Conservation (phyloP, 768 basidiomycete species). For the Amanita subjunquillea region DNA sequence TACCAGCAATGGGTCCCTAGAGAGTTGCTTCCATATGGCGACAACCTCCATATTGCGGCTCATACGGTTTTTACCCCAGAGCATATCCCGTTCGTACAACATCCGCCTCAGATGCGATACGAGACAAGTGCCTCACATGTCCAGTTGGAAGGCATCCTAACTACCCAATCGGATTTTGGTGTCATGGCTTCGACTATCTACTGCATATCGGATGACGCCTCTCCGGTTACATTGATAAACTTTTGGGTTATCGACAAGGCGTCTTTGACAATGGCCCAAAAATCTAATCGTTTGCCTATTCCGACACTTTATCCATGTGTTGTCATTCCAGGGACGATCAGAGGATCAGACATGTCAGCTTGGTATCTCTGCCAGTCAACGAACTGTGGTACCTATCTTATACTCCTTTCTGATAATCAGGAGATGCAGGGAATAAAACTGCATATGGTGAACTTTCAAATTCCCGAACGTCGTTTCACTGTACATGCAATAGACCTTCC, state of each 20-base stretch:
- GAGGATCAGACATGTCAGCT: not conserved
- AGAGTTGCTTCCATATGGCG: not conserved
- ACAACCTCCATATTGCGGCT: not conserved
- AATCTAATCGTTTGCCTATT: not conserved
- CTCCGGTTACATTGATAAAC: not conserved
- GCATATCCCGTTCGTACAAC: not conserved
- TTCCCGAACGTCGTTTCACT: not conserved
- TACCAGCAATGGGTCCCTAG: slow-evolving; percentile 4
- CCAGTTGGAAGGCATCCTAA: slow-evolving; percentile 1
- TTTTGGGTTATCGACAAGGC: slow-evolving; percentile 2
- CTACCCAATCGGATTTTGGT: not conserved
- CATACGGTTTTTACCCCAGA: not conserved
- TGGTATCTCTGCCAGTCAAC: slow-evolving; percentile 3
- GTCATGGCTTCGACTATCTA: slow-evolving; percentile 2
- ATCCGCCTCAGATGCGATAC: not conserved
- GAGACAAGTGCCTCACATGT: not conserved
- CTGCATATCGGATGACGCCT: not conserved
- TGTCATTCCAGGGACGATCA: slow-evolving; percentile 1
- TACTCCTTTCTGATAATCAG: not conserved
- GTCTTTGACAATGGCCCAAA: not conserved
- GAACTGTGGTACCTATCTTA: not conserved
- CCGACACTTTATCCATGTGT: not conserved
- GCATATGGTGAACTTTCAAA: not conserved
- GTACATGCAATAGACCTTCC: slow-evolving; percentile 14
- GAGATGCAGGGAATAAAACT: not conserved